These are phyloP conservation scores for Dionaea muscipula DNA, from an alignment of 179 eudicot species.

Conservation along the genomic window DNA sequence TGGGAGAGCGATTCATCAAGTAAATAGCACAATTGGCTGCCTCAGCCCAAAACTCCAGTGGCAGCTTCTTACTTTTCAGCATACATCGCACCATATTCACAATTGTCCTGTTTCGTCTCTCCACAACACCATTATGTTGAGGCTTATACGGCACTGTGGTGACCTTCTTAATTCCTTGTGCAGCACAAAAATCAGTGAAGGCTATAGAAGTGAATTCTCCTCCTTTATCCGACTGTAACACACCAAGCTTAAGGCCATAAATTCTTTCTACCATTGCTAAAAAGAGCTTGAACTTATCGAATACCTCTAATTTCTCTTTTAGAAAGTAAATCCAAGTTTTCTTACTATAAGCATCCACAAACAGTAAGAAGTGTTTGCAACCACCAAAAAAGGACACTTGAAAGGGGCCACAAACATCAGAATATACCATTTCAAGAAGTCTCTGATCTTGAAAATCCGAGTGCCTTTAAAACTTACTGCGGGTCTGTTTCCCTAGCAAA, in stretches of 20 bases:
- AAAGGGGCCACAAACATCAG: background rate
- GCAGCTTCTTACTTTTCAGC: too few relatives aligned
- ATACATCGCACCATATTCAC: too few relatives aligned
- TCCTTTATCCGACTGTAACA: background rate
- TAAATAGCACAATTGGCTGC: too few relatives aligned
- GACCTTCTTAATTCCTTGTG: too few relatives aligned
- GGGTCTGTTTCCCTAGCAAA: background rate
- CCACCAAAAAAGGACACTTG: background rate
- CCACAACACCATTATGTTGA: too few relatives aligned
- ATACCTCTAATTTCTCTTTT: background rate
- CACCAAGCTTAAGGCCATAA: background rate
- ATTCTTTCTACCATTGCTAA: background rate
- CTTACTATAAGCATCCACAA: background rate
- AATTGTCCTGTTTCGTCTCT: too few relatives aligned
- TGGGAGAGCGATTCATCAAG: too few relatives aligned
- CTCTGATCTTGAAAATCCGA: background rate
- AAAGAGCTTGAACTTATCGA: background rate
- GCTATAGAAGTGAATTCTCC: too few relatives aligned
- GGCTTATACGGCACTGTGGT: too few relatives aligned
- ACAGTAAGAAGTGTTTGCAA: background rate
- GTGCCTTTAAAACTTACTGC: background rate
- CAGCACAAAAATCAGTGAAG: too few relatives aligned
- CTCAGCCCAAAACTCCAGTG: too few relatives aligned
- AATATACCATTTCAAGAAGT: background rate
- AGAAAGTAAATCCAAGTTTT: slow-evolving; percentile 1